phyloP scores from a whole-genome alignment of 257 asterid species.

The Capsicum baccatum region DNA sequence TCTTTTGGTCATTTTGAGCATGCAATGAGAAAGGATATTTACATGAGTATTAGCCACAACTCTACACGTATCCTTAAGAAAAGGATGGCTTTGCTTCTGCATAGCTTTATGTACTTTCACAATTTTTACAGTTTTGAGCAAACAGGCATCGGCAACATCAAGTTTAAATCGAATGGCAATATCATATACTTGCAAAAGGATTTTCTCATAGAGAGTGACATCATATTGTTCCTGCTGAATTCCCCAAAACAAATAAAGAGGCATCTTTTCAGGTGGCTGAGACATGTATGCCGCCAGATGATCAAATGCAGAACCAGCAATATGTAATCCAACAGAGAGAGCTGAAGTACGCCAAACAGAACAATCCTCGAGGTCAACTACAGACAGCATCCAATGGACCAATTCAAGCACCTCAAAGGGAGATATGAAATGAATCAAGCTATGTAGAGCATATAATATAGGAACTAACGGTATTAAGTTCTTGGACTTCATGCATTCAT shows the following conservation, averaged over 20 bases:
- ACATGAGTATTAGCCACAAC: constrained; percentile 58
- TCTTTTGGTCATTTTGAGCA: constrained; percentile 53
- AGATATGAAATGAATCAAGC: constrained; percentile 37
- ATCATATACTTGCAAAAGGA: constrained; percentile 54
- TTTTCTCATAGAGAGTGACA: constrained; percentile 54
- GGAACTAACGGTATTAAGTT: constrained; percentile 59
- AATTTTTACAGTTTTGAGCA: constrained; percentile 72
- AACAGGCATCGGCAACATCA: constrained; percentile 68
- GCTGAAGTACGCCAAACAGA: constrained; percentile 43
- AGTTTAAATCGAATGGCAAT: constrained; percentile 53
- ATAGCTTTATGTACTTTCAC: constrained; percentile 48
- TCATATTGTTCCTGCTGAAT: constrained; percentile 46
- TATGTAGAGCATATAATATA: constrained; percentile 36
- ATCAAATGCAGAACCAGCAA: constrained; percentile 68
- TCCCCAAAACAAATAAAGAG: constrained; percentile 38
- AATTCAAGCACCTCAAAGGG: constrained; percentile 46
- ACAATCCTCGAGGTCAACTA: constrained; percentile 48
- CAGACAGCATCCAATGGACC: constrained; percentile 70
- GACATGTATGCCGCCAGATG: constrained; percentile 49
- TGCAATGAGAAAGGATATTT: constrained; percentile 60
- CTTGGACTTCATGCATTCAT: constrained; percentile 51
- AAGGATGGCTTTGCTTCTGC: constrained; percentile 47
- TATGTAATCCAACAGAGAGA: constrained; percentile 61
- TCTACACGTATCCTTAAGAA: constrained; percentile 62
- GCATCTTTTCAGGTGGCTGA: constrained; percentile 42